These are phyloP conservation scores for Starmerella davenportii DNA, from an alignment of 805 yeast genomes.

Conservation along the genomic window DNA sequence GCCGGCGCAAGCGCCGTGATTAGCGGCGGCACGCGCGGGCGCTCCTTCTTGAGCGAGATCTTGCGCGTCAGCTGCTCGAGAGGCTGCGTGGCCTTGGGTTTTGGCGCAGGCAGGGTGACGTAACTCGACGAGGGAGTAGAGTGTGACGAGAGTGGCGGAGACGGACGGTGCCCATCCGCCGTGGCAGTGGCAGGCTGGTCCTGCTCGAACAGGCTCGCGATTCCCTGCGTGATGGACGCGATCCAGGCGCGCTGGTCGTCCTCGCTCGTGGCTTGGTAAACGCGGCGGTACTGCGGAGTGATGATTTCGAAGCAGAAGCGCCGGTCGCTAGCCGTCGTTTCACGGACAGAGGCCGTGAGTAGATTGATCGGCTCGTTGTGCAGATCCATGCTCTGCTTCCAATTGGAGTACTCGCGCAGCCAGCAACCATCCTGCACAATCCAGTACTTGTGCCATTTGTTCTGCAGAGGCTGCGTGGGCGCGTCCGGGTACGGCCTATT, in stretches of 20 bases:
- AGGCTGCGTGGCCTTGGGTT: background rate
- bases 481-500: conserved; percentile 23
- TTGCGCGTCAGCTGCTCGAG: conserved; percentile 16
- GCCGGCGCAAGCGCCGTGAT: conserved; percentile 5
- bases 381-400: conserved; percentile 50
- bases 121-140: background rate
- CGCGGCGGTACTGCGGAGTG: conserved; percentile 52
- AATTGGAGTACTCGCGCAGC: conserved; percentile 55
- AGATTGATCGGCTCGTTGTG: conserved; percentile 54
- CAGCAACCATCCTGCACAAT: conserved; percentile 54
- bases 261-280: conserved; percentile 56
- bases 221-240: conserved; percentile 39
- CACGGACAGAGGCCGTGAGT: conserved; percentile 45
- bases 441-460: conserved; percentile 77
- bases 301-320: conserved; percentile 56
- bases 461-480: conserved; percentile 15
- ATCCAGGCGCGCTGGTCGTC: conserved; percentile 58
- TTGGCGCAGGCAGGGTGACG: background rate
- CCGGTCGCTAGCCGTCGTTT: conserved; percentile 25
- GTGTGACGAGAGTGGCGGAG: background rate
- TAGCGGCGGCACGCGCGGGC: conserved; percentile 13
- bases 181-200: background rate
- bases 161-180: background rate
- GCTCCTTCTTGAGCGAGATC: conserved; percentile 11
- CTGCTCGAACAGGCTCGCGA: conserved; percentile 26